phyloP scores from a whole-genome alignment of 768 basidiomycete genomes.

The Boletus barrowsii region DNA sequence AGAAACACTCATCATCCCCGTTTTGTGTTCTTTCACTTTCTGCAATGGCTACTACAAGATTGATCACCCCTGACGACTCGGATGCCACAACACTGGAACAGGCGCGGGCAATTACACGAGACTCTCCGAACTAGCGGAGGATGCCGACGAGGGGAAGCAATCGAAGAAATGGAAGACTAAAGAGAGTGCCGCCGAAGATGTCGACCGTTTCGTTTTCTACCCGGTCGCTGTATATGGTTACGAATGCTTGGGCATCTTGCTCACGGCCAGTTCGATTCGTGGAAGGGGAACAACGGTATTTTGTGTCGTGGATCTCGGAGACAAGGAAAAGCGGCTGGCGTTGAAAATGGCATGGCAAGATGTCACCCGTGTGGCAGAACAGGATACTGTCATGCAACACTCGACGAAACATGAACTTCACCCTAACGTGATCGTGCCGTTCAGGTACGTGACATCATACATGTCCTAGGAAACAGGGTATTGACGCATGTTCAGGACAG shows the following conservation, averaged over 20 bases:
- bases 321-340: not conserved
- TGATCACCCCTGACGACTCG: not conserved
- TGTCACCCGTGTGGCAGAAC: not conserved
- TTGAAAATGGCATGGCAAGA: conserved; percentile 1
- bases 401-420: not conserved
- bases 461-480: not conserved
- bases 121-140: not conserved
- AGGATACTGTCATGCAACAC: not conserved
- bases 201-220: no score
- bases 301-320: not conserved
- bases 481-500: not conserved
- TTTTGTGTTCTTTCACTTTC: not conserved
- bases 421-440: not conserved
- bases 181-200: no score
- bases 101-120: not conserved
- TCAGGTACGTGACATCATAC: not conserved
- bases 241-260: not conserved
- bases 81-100: not conserved
- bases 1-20: not conserved
- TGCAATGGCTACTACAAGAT: not conserved
- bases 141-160: not conserved
- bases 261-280: conserved; percentile 9
- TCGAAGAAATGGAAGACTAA: no score
- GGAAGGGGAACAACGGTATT: conserved; percentile 11
- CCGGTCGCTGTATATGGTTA: no score